These are phyloP conservation scores for Friedmanniomyces endolithicus DNA, from an alignment of 495 filamentous ascomycete species.

Conservation along the genomic window DNA sequence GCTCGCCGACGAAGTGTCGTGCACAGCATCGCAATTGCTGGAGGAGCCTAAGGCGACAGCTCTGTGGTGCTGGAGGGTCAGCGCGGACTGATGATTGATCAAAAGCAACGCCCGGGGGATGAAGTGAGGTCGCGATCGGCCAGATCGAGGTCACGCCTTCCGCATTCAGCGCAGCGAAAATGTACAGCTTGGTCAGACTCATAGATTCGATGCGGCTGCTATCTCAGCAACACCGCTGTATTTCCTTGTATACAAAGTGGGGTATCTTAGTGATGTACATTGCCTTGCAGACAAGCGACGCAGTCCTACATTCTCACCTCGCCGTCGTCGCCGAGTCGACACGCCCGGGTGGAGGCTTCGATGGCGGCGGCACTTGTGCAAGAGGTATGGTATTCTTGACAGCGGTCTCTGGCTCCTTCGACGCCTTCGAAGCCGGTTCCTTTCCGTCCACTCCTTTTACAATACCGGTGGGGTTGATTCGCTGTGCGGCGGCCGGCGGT, in stretches of 20 bases:
- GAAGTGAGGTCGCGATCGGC: background rate
- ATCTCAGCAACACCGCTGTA: background rate
- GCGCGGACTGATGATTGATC: no score
- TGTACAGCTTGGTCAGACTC: no score
- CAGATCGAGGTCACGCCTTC: background rate
- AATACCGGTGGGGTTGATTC: background rate
- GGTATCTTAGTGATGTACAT: constrained; percentile 11
- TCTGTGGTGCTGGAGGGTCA: background rate
- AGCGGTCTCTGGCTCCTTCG: background rate
- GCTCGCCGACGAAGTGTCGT: constrained; percentile 41
- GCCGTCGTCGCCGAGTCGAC: constrained; percentile 7
- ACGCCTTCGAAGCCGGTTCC: no score
- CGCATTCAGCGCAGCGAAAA: background rate
- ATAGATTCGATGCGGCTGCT: no score
- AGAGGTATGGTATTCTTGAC: background rate
- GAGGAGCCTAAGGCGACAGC: no score
- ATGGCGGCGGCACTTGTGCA: background rate
- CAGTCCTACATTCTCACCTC: background rate
- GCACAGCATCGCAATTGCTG: constrained; percentile 40
- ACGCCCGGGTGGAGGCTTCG: background rate
- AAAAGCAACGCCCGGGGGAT: background rate
- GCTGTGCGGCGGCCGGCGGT: background rate
- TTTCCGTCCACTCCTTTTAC: background rate
- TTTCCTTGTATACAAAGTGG: constrained; percentile 12
- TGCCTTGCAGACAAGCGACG: background rate